Evolutionary conservation across 352 stramenopile species (phyloP).

Genomic region (Pythium myriotylum): DNA sequence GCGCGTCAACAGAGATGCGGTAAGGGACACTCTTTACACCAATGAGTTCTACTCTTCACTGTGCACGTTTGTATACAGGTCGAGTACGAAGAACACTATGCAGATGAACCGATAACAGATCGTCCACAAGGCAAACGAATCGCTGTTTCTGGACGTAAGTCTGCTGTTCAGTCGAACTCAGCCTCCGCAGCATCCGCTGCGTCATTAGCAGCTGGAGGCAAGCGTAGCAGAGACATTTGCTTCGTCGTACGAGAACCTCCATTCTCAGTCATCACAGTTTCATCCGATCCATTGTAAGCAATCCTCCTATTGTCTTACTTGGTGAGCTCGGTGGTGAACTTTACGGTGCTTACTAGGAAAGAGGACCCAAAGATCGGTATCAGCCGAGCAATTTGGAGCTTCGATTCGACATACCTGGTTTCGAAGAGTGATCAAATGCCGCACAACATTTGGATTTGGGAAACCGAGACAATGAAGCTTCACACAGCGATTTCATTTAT

Average conservation of each 20-base stretch:
- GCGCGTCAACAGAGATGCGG: conserved; percentile 49
- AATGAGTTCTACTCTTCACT: no score
- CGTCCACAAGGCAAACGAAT: conserved; percentile 67
- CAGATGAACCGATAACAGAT: conserved; percentile 47
- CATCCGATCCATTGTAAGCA: conserved; percentile 71
- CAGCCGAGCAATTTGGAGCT: conserved; percentile 65
- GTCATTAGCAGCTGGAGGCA: conserved; percentile 52
- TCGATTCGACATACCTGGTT: conserved; percentile 66
- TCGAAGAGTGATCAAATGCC: conserved; percentile 85
- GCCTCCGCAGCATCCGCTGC: conserved; percentile 61
- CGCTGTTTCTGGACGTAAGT: conserved; percentile 36
- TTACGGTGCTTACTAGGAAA: no score
- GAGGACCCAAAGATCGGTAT: conserved; percentile 77
- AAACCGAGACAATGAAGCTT: conserved; percentile 71
- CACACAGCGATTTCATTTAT: conserved; percentile 69
- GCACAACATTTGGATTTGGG: conserved; percentile 86
- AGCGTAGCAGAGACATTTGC: conserved; percentile 56
- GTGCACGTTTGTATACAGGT: conserved; percentile 42
- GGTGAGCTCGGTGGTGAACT: no score
- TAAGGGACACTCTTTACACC: conserved; percentile 12
- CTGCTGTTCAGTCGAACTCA: conserved; percentile 56
- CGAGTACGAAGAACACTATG: conserved; percentile 74
- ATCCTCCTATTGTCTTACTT: no score
- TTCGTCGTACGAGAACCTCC: conserved; percentile 70
- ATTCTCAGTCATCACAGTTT: conserved; percentile 71